phyloP scores from a whole-genome alignment of 2,329 filamentous ascomycete genomes.

The Scortechinia acanthostroma region DNA sequence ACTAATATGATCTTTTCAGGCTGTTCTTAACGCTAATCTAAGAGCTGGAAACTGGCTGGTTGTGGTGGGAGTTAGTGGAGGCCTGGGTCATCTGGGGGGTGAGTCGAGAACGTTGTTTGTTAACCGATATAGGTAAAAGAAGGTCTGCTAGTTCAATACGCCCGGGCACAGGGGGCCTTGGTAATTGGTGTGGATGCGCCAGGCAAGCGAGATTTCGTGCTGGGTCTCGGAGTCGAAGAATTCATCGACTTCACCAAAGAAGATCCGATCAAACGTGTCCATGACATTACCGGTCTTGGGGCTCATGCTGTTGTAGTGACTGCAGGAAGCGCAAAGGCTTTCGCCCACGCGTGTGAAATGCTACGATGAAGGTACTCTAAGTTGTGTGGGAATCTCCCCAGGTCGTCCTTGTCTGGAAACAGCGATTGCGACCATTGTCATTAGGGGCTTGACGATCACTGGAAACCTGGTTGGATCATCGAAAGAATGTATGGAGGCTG shows the following conservation, averaged over 20 bases:
- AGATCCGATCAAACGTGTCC: constrained; percentile 21
- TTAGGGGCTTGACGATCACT: constrained; percentile 30
- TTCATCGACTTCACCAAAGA: constrained; percentile 28
- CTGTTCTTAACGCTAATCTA: constrained; percentile 28
- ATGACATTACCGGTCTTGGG: constrained; percentile 24
- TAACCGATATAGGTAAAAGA: no score
- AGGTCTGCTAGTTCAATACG: constrained; percentile 27
- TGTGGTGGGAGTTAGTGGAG: constrained; percentile 34
- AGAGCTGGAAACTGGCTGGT: constrained; percentile 28
- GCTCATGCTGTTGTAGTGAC: constrained; percentile 31
- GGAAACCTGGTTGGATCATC: constrained; percentile 33
- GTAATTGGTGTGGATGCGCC: constrained; percentile 30
- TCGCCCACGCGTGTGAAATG: constrained; percentile 30
- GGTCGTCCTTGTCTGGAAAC: constrained; percentile 25
- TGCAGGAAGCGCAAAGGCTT: constrained; percentile 28
- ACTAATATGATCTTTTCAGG: no score
- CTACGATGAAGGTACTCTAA: constrained; percentile 30
- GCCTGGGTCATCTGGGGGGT: constrained; percentile 33
- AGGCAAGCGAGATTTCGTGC: constrained; percentile 25
- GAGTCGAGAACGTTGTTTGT: constrained; percentile 7
- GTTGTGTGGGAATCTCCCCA: constrained; percentile 32
- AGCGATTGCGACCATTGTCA: constrained; percentile 30
- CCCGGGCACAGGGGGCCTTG: constrained; percentile 25
- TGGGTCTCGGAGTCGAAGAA: constrained; percentile 23
- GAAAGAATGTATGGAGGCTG: constrained; percentile 34